These are phyloP conservation scores for Phytopythium mirpurense DNA, from an alignment of 352 stramenopile species.

Conservation along the genomic window DNA sequence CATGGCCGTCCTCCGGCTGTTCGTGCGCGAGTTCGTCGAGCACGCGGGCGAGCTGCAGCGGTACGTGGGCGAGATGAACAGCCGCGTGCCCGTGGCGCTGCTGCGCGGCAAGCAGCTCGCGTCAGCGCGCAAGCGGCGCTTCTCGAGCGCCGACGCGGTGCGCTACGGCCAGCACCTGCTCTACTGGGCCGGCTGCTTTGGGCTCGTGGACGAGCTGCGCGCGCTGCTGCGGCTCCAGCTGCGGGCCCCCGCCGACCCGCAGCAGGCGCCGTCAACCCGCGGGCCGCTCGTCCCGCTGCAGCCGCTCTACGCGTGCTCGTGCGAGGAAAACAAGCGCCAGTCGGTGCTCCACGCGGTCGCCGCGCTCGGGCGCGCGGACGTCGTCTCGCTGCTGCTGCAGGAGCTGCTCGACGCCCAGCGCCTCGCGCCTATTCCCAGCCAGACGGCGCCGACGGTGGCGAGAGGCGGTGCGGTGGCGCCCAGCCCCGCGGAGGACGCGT, in stretches of 20 bases:
- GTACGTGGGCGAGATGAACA: constrained; percentile 68
- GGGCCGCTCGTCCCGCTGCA: too few species aligned
- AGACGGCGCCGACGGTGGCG: not conserved
- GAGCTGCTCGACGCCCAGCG: constrained; percentile 42
- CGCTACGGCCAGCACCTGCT: constrained; percentile 75
- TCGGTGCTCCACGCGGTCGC: constrained; percentile 60
- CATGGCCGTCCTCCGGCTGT: constrained; percentile 32
- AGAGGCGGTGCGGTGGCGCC: constrained; percentile 12
- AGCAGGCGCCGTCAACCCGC: too few species aligned
- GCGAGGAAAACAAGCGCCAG: constrained; percentile 56
- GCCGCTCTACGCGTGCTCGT: constrained; percentile 59
- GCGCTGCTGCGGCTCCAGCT: constrained; percentile 23
- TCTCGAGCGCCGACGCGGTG: constrained; percentile 35
- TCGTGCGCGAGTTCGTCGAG: constrained; percentile 52
- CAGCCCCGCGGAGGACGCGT: not conserved
- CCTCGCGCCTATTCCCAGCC: constrained; percentile 3
- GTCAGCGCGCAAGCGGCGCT: constrained; percentile 8
- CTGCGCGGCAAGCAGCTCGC: constrained; percentile 13
- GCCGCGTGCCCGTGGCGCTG: constrained; percentile 26
- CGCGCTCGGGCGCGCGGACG: constrained; percentile 43
- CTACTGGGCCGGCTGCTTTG: constrained; percentile 72
- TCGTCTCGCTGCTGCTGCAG: constrained; percentile 43
- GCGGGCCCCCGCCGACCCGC: too few species aligned
- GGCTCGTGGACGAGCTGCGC: constrained; percentile 43
- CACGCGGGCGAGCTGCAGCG: constrained; percentile 26